Base-by-base conservation (phyloP, 2,329 filamentous ascomycete genomes). In the Anthostomella pinea region DNA sequence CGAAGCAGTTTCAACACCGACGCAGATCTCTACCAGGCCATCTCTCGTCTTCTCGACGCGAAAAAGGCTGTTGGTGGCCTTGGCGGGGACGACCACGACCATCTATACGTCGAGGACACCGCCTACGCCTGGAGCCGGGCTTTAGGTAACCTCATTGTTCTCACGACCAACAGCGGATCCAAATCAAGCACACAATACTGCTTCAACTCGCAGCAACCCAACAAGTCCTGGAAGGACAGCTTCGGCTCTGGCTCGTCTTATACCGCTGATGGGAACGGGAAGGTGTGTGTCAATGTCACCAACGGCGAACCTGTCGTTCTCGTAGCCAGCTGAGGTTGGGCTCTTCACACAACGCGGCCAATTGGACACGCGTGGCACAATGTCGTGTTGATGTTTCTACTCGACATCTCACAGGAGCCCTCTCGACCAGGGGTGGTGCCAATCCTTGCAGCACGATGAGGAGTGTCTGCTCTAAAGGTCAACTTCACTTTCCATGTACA, bases 1-100 rank as follows among this genome's bases (percentile, higher is more conserved):
- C 57, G 69, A 8, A 73, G 70, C 8, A 60, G 59, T 6, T 81
- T 72, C 56, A 51, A 65, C 42, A 72, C 64, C 1, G 46, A 59
- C 4, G 48, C 66, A 6, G 65, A 70, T 17, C 58, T 79, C 9
- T 80, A 79, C 58, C 46, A 54, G n/a, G 63, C 66, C 25, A 68
- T 75, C n/a, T 48, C 66, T 0, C 38, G 49, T 1, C 52, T 75
- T 9, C 74, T 74, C 35, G 56, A 54, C 5, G 64, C 73, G 9
- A 69, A 71, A 10, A 66, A 58, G 58, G 52, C 65, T 13, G 65
- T 65, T 2, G 68, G 68, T 7, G 69, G 69, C 2, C 58, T 72
- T 11, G 58, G 56, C 2, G 60, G 44, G 10, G 59, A 72, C 34
- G 69, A 72, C 46, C 68, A 72, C 29, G 53, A 49, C 5, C 66